Base-by-base conservation (phyloP, 805 yeast genomes). In the Metschnikowia bowlesiae region DNA sequence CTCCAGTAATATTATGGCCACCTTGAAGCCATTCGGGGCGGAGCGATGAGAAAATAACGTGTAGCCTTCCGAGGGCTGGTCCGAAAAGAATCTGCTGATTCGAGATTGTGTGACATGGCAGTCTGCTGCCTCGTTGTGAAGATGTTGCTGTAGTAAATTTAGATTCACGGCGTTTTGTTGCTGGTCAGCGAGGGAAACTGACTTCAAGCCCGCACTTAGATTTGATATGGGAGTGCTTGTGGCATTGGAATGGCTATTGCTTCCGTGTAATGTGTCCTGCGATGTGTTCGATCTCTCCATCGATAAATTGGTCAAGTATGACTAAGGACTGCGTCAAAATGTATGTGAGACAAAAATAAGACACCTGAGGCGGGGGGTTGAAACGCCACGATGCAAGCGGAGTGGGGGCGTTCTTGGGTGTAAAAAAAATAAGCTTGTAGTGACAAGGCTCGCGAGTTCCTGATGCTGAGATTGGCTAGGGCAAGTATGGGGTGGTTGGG, bases 1-100 rank as follows among this genome's bases (percentile, higher is more conserved):
- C 67, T 92, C 98, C 51, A 89, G 81, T 52, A 94, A 73, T 31
- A 89, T 85, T 41, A 91, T 89, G 29, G 97, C 96, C 13, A 92
- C 96, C 69, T 94, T 92, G 76, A 89, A 91, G 1, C 97, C 97
- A 68, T 91, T 91, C 29, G 97, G 97, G 1, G 97, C 97, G 3
- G 92, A 85, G 58, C 95, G 61, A 62, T 85, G 82, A 69, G 96
- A 61, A 80, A 87, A 89, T 43, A 91, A 74, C 1, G 96, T 89
- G 66, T 80, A 88, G 1, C 97, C 97, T 55, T 84, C 86, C 16
- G 78, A 68, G 9, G 96, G 96, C 57, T 84, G 86, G 61, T 84
- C 83, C 56, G 79, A 81, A 63, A 89, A 85, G 65, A 88, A 89
- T 54, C 79, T 76, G 30, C 85, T 76, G 47, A 89, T 80, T 54